Percentiles rank a stretch among this genome's conserved stretches.
These are phyloP conservation scores for Porpolomopsis calyptriformis DNA, from an alignment of 768 basidiomycete genomes.

Conservation along the genomic window DNA sequence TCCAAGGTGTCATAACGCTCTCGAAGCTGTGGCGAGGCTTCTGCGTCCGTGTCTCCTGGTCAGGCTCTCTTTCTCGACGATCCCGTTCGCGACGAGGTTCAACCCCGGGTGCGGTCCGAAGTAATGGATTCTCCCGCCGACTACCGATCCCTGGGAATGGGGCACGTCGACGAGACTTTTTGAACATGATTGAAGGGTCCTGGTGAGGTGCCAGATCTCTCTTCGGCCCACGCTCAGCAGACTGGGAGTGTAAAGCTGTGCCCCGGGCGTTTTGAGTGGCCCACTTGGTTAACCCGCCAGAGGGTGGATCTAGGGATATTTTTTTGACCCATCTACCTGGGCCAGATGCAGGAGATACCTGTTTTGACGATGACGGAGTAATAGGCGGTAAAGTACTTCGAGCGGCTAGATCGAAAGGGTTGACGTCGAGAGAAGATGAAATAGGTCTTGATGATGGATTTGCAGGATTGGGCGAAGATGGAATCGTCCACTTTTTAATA, in stretches of 20 bases:
- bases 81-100: too few species aligned
- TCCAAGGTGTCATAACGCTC: conserved; percentile 1
- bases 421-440: too few species aligned
- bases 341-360: conserved; percentile 1
- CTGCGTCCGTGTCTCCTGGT: too few species aligned
- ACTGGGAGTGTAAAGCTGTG: background rate
- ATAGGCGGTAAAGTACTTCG: background rate
- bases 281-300: conserved; percentile 13
- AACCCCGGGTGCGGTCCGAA: too few species aligned
- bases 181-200: background rate
- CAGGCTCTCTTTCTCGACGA: too few species aligned
- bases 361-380: background rate
- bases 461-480: too few species aligned
- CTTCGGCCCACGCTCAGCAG: conserved; percentile 8
- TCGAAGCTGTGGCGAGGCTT: background rate
- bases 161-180: background rate
- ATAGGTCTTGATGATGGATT: too few species aligned
- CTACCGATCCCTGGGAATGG: background rate
- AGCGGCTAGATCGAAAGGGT: too few species aligned
- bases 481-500: too few species aligned
- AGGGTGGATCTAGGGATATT: conserved; percentile 1
- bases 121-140: background rate
- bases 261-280: background rate
- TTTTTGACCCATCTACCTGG: background rate
- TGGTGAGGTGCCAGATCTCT: conserved; percentile 14